Evolutionary conservation across 106 monocot species (phyloP).

Genomic region (Narthecium ossifragum): DNA sequence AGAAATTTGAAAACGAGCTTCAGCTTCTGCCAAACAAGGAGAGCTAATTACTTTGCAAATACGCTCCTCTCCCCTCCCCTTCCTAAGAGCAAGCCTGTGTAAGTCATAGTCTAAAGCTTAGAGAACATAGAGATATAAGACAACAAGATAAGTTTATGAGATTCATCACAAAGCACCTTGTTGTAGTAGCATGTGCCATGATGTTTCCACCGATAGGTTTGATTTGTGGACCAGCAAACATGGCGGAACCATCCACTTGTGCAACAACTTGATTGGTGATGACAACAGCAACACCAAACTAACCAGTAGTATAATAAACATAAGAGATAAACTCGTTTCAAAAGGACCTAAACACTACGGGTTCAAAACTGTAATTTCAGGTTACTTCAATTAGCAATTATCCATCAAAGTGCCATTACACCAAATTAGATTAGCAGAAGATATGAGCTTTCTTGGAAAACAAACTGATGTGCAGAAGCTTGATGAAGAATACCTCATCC

Average conservation of each 20-base stretch:
- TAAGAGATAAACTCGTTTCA: too few relatives aligned
- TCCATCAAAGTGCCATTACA: too few relatives aligned
- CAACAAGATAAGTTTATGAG: not conserved
- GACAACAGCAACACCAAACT: conserved; percentile 95
- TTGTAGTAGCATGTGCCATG: conserved; percentile 95
- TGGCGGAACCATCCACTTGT: conserved; percentile 91
- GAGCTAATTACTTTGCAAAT: conserved; percentile 76
- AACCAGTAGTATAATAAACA: too few relatives aligned
- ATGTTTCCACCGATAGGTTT: conserved; percentile 98
- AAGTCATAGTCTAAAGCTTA: not conserved
- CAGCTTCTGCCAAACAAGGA: conserved; percentile 77
- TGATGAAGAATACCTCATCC: conserved; percentile 59
- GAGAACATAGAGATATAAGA: not conserved
- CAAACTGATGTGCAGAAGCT: too few relatives aligned
- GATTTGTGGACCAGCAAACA: conserved; percentile 91
- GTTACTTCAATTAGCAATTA: too few relatives aligned
- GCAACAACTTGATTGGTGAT: conserved; percentile 98
- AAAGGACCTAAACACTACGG: too few relatives aligned
- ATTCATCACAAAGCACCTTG: conserved; percentile 39
- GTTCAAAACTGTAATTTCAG: too few relatives aligned
- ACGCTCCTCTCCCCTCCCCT: conserved; percentile 76
- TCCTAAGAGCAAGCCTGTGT: conserved; percentile 48
- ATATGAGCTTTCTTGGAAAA: too few relatives aligned
- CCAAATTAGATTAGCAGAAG: too few relatives aligned
- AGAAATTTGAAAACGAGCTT: conserved; percentile 78